A percentile compares a stretch with the other conserved stretches of the same genome.
phyloP scores from a whole-genome alignment of 257 asterid genomes.

The Capsicum pubescens region DNA sequence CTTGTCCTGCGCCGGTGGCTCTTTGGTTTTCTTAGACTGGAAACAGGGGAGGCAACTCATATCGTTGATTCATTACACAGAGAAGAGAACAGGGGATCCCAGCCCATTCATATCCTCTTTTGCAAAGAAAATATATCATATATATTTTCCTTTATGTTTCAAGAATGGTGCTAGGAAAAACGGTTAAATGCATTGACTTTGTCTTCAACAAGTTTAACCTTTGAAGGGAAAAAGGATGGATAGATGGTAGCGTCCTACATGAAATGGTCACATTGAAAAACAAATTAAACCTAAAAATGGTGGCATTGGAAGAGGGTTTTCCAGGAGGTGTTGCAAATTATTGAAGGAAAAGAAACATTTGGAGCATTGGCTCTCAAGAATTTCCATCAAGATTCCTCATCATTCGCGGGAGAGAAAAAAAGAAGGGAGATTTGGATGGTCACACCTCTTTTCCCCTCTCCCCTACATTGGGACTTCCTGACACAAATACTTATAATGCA shows the following conservation, averaged over 20 bases:
- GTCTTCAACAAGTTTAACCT: not conserved
- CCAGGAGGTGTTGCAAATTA: conserved; percentile 54
- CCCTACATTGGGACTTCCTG: not conserved
- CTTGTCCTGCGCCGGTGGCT: conserved; percentile 32
- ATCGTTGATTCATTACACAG: conserved; percentile 30
- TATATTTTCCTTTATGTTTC: not conserved
- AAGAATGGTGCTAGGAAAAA: not conserved
- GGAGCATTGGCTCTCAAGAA: conserved; percentile 13
- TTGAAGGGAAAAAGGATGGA: not conserved
- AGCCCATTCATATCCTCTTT: conserved; percentile 16
- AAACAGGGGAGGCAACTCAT: conserved; percentile 89
- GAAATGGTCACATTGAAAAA: conserved; percentile 22
- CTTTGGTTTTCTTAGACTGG: conserved; percentile 39
- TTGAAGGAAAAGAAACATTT: conserved; percentile 33
- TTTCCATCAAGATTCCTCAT: conserved; percentile 43
- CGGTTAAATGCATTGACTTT: not conserved
- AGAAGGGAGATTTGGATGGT: conserved; percentile 54
- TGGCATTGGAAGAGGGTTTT: conserved; percentile 60
- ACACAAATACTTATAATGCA: not conserved
- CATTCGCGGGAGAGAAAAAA: conserved; percentile 54
- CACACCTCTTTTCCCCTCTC: not conserved
- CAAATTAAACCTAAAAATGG: not conserved
- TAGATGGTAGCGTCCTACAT: conserved; percentile 6
- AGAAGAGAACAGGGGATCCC: not conserved
- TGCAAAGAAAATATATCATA: not conserved